A percentile compares a stretch with the other conserved stretches of the same genome.
phyloP scores from a whole-genome alignment of 139 green algal species.

The Ettlia oleoabundans region DNA sequence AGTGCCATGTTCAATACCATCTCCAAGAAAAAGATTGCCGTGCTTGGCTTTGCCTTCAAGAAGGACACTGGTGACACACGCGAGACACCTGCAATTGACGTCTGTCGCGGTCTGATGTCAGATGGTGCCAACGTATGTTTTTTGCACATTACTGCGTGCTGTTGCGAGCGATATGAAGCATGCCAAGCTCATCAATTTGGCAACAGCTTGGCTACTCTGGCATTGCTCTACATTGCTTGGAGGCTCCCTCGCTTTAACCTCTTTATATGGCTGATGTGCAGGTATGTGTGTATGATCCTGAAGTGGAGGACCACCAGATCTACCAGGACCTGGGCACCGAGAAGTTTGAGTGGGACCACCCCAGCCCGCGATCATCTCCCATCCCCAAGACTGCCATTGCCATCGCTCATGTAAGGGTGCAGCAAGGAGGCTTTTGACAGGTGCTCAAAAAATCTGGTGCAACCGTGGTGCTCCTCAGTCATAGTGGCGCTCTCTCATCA shows the following conservation, averaged over 20 bases:
- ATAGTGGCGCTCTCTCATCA: background rate
- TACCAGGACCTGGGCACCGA: slow-evolving; percentile 79
- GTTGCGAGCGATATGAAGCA: no score
- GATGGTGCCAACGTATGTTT: slow-evolving; percentile 56
- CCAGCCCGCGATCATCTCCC: slow-evolving; percentile 59
- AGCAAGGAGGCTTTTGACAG: no score
- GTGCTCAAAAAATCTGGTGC: no score
- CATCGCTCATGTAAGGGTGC: slow-evolving; percentile 57
- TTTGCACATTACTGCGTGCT: no score
- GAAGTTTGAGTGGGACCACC: slow-evolving; percentile 95
- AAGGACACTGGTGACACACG: slow-evolving; percentile 96
- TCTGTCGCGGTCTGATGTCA: slow-evolving; percentile 76
- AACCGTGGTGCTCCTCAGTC: background rate
- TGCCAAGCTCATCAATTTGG: no score
- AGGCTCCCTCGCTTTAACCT: background rate
- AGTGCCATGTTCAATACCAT: slow-evolving; percentile 99
- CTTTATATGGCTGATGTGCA: slow-evolving; percentile 3
- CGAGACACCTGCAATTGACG: slow-evolving; percentile 98
- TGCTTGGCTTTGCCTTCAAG: slow-evolving; percentile 99
- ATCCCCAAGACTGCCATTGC: slow-evolving; percentile 58
- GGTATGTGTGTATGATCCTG: slow-evolving; percentile 93
- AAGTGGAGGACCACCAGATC: slow-evolving; percentile 87
- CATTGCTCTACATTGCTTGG: no score
- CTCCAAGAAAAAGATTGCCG: slow-evolving; percentile 91
- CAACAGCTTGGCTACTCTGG: no score